phyloP scores from a whole-genome alignment of 1,284 basidiomycete species.

The Ustilago esculenta region DNA sequence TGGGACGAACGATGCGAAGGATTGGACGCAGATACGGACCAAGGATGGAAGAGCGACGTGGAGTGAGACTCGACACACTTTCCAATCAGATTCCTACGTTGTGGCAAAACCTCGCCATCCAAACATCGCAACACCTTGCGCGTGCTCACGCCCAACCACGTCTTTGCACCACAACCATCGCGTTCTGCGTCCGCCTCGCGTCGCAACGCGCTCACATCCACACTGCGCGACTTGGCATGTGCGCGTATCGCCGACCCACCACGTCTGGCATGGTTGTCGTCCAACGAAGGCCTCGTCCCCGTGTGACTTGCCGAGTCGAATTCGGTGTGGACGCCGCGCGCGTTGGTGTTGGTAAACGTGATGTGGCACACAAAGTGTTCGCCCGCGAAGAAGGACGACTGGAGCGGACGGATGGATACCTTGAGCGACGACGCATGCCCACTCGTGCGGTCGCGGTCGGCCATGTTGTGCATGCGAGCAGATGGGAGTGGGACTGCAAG shows the following conservation, averaged over 20 bases:
- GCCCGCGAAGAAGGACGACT: conserved; percentile 91
- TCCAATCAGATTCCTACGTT: conserved; percentile 36
- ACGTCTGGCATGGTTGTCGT: conserved; percentile 9
- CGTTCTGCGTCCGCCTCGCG: conserved; percentile 5
- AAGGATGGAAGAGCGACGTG: conserved; percentile 19
- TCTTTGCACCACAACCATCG: conserved; percentile 1
- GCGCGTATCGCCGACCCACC: conserved; percentile 35
- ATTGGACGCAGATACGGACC: conserved; percentile 22
- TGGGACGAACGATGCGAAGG: conserved; percentile 27
- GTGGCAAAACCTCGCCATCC: conserved; percentile 22
- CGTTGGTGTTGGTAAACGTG: conserved; percentile 82
- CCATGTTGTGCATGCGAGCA: conserved; percentile 12
- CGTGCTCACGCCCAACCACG: conserved; percentile 12
- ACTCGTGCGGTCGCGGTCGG: too few relatives aligned
- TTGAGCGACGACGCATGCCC: conserved; percentile 61
- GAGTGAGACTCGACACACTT: conserved; percentile 4
- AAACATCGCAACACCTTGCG: conserved; percentile 23
- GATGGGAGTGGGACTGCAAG: too few relatives aligned
- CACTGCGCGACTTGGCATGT: conserved; percentile 46
- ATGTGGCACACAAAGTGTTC: conserved; percentile 85
- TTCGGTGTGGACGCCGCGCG: conserved; percentile 69
- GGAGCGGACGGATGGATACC: conserved; percentile 74
- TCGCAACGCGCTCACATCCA: conserved; percentile 43
- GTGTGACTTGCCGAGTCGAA: too few relatives aligned
- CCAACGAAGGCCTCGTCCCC: background rate